Evolutionary conservation across 2,329 filamentous ascomycete genomes (phyloP).

Genomic region (Colletotrichum truncatum): DNA sequence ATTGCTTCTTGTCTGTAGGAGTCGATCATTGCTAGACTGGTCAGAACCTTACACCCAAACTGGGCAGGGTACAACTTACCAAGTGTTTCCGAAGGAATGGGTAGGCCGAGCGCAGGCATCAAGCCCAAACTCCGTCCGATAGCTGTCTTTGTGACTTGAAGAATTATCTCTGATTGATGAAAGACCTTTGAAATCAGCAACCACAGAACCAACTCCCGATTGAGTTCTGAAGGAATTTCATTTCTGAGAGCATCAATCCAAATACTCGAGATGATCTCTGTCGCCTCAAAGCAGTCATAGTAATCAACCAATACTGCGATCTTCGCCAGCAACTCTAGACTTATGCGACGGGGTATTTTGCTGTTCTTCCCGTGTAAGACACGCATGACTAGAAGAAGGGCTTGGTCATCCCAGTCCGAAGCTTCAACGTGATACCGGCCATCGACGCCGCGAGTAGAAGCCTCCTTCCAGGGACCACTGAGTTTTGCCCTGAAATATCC

Average conservation of each 20-base stretch:
- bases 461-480: constrained; percentile 27
- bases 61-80: no score
- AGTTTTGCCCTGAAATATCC: constrained; percentile 24
- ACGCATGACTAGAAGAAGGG: constrained; percentile 38
- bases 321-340: constrained; percentile 36
- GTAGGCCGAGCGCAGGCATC: no score
- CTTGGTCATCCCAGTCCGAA: constrained; percentile 38
- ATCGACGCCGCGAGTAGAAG: background rate
- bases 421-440: constrained; percentile 14
- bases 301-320: constrained; percentile 41
- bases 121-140: no score
- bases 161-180: background rate
- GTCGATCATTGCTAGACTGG: no score
- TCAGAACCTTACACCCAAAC: no score
- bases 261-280: constrained; percentile 20
- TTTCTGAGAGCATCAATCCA: constrained; percentile 26
- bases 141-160: constrained; percentile 7
- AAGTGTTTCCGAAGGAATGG: no score
- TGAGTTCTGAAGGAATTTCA: background rate
- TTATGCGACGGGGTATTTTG: constrained; percentile 32
- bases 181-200: constrained; percentile 34
- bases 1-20: no score
- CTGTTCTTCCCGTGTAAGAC: constrained; percentile 38
- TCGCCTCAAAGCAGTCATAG: constrained; percentile 38
- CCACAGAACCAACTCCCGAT: constrained; percentile 12